Evolutionary conservation across 768 basidiomycete genomes (phyloP), one percentile per base, ranked within the genome.

Genomic region (Hemileccinum impolitum): DNA sequence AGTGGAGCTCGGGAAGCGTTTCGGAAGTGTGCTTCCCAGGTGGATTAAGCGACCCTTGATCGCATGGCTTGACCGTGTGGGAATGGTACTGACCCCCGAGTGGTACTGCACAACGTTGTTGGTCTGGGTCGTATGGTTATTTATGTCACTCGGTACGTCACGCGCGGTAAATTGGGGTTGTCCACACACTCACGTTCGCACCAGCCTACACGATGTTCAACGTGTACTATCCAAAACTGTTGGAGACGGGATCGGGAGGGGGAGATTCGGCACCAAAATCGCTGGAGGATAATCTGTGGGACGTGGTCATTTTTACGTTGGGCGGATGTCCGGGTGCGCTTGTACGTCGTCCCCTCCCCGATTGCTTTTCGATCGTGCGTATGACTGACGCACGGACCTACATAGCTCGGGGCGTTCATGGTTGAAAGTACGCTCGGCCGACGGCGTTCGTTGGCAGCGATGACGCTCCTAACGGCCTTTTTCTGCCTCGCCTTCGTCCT

Each of bases 161-260:
- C 21, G 60, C 12, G 41, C 15, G 12, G n/a, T 10, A 10, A 42
- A 18, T 13, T 10, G 28, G 7, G 17, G 6, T 18, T 15, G 7
- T 30, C 26, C 5, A 36, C 44, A 23, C 3, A 23, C 10, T 0
- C 26, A 42, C 30, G 1, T n/a, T 34, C 21, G 25, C 18, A n/a
- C 15, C 39, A 89, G 87, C 82, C 0, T 92, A 84, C 59, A 93
- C 90, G 2, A 92, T 95, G 84, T 94, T 95, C 68, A 95, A 94
- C 61, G 90, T 93, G 23, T 95, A 81, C 62, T 76, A 94, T 17
- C 93, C 93, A 0, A 94, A 90, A 60, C 71, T 94, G 11, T 70
- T 95, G 32, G 93, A 95, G 69, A 77, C 78, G 23, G 52, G 53
- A 2, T 50, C 61, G 3, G 50, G 46, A n/a, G 50, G 54, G 6